These are phyloP conservation scores for Aquilaria agallochum DNA, from an alignment of 441 rosid species.

Conservation along the genomic window DNA sequence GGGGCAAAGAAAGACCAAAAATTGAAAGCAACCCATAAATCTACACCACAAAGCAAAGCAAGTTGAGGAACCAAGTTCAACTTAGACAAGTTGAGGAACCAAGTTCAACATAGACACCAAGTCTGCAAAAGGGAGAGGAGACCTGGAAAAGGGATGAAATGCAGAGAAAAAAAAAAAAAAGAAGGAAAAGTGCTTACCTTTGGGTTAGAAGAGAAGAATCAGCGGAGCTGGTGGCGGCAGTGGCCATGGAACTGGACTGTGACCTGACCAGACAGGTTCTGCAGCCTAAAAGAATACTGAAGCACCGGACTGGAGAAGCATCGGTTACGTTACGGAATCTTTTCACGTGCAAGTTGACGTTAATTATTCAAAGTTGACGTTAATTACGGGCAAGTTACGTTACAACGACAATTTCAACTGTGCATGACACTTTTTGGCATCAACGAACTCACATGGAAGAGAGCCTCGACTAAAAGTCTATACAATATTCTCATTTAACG, in stretches of 20 bases:
- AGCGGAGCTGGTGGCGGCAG: constrained; percentile 11
- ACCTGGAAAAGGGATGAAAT: background rate
- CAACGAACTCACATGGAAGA: too few species aligned
- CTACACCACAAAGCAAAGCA: background rate
- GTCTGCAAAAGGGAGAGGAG: background rate
- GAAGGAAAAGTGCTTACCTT: constrained; percentile 20
- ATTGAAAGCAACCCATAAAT: background rate
- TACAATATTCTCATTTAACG: too few species aligned
- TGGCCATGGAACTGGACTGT: constrained; percentile 5
- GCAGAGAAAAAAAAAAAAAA: background rate
- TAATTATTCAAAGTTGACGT: too few species aligned
- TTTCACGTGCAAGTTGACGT: too few species aligned
- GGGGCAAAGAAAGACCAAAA: background rate
- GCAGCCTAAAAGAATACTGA: too few species aligned
- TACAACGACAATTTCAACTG: too few species aligned
- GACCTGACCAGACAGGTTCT: too few species aligned
- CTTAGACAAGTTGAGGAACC: background rate
- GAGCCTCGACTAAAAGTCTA: too few species aligned
- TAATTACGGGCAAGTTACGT: too few species aligned
- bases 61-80: background rate
- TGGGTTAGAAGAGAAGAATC: constrained; percentile 23
- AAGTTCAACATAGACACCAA: background rate
- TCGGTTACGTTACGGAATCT: too few species aligned
- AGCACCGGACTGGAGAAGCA: too few species aligned
- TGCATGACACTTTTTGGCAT: too few species aligned